Base-by-base conservation (phyloP, 2,329 filamentous ascomycete species). In the Podosphaera leucotricha region DNA sequence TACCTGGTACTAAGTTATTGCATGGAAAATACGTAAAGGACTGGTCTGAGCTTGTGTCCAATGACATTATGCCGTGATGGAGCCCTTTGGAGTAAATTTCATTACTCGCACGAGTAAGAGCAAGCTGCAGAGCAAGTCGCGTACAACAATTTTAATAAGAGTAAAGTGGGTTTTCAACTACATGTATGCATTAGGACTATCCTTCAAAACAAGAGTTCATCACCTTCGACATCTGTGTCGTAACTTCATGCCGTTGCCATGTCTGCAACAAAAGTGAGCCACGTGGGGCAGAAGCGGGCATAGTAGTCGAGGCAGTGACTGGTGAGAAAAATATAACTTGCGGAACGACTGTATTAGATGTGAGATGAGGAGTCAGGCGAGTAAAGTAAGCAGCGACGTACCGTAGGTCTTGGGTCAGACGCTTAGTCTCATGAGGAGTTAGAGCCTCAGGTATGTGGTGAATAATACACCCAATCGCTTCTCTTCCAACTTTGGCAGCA, bases 271-370 rank as follows among this genome's bases (percentile, higher is more conserved):
- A 63, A 63, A 11, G 59, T 58, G 11, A 43, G 43, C 62, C 61
- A 63, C 36, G 53, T 52, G 10, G 42, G 37, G 36, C 60, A 60
- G 50, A 63, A 64, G 36, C 55, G 56, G 28, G 61, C 56, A 50
- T 64, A 64, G 49, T 62, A 63, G 48, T 62, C 54, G 10, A 52
- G 52, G 38, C 48, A 53, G 42, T 62, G 53, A 43, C 62, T 59
- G 6, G 62, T 64, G 46, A 64, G 53, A 48, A 61, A 64, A 21
- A 64, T 46, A 46, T 59, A 59, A 24, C 61, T 60, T 10, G 59
- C 21, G 11, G 30, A 18, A 13, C 13, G 2, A 41, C 39, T 41
- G 11, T 16, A 18, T 6, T 16, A 28, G 39, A 18, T 3, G 15
- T 18, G 24, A 10, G 5, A 11, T 26, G 15, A 41, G 21, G 22